Base-by-base conservation (phyloP, 2,329 filamentous ascomycete species). In the Neonectria hederae region DNA sequence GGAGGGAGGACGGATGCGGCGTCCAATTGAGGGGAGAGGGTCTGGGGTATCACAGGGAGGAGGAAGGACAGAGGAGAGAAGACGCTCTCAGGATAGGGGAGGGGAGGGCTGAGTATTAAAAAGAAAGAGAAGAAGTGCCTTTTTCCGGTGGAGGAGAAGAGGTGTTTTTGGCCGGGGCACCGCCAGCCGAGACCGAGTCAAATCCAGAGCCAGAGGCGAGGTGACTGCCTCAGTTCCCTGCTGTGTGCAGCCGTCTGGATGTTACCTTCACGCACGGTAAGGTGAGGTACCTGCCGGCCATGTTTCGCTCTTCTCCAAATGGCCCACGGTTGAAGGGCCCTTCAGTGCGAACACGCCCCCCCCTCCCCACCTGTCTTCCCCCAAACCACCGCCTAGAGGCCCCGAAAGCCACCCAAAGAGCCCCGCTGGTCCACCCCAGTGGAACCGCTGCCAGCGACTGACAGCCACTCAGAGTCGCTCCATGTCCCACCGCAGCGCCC, bases 21-120 rank as follows among this genome's bases (percentile, higher is more conserved):
- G 64, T 69, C 69, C 65, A 66, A 67, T 71, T 66, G 62, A 68
- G 69, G 61, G 68, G 68, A 72, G 72, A 74, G 65, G 70, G 68
- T 72, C 71, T 69, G 51, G 57, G 70, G 69, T 73, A 74, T 74
- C 69, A 71, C 66, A 63, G 58, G 53, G 42, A 52, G 54, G 63
- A 57, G 38, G 58, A 63, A 59, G 59, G 11, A 51, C 48, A 52
- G 62, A 72, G 67, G 58, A 55, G 63, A 69, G 64, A 53, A 62
- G 67, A 67, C 62, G 70, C 68, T 68, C 69, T 71, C 71, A 61
- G 52, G 35, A 63, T 26, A 54, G 55, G 67, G 63, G 62, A 53
- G 56, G 64, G 66, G 68, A 69, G 58, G 68, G 48, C 38, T 51
- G 63, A 72, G 65, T 76, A 70, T 72, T 77, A 76, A 73, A 70